phyloP scores from a whole-genome alignment of 768 basidiomycete genomes.

The Leucosporidium scottii region DNA sequence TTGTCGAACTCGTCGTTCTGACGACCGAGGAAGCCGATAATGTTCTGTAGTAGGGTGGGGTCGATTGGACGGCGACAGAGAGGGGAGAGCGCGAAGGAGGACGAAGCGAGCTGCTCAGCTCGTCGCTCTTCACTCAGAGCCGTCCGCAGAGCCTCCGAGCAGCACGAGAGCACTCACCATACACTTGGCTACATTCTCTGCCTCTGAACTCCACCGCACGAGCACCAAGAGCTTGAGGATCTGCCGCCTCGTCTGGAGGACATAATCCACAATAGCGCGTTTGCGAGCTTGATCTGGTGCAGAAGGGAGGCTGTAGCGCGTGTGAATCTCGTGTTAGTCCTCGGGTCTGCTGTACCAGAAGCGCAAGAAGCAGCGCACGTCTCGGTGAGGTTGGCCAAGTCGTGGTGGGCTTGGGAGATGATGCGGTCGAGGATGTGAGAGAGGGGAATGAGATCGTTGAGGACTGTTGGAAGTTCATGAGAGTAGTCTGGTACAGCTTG shows the following conservation, averaged over 20 bases:
- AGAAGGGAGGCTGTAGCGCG: constrained; percentile 29
- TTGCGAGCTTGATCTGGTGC: constrained; percentile 54
- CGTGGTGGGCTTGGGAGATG: constrained; percentile 70
- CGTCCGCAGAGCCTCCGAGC: too few relatives aligned
- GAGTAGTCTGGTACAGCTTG: constrained; percentile 49
- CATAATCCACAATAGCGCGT: constrained; percentile 75
- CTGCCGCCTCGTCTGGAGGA: constrained; percentile 82
- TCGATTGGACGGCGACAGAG: too few relatives aligned
- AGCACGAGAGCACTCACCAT: constrained; percentile 20
- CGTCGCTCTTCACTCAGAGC: too few relatives aligned
- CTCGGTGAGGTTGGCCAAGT: constrained; percentile 74
- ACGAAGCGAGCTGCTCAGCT: too few relatives aligned
- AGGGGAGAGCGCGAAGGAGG: background rate
- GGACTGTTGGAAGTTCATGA: constrained; percentile 63
- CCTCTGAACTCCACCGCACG: constrained; percentile 74
- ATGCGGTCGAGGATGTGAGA: constrained; percentile 69
- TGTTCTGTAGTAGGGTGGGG: constrained; percentile 64
- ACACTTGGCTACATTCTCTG: constrained; percentile 25
- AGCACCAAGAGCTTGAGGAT: constrained; percentile 82
- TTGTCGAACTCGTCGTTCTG: constrained; percentile 79
- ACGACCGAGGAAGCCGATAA: constrained; percentile 74
- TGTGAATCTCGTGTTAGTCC: too few relatives aligned
- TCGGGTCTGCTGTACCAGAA: too few relatives aligned
- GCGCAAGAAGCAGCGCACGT: constrained; percentile 52
- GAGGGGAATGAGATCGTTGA: constrained; percentile 66